A percentile compares a stretch with the other conserved stretches of the same genome.
These are phyloP conservation scores for Parsonsia alboflavescens DNA, from an alignment of 257 asterid genomes.

Conservation along the genomic window DNA sequence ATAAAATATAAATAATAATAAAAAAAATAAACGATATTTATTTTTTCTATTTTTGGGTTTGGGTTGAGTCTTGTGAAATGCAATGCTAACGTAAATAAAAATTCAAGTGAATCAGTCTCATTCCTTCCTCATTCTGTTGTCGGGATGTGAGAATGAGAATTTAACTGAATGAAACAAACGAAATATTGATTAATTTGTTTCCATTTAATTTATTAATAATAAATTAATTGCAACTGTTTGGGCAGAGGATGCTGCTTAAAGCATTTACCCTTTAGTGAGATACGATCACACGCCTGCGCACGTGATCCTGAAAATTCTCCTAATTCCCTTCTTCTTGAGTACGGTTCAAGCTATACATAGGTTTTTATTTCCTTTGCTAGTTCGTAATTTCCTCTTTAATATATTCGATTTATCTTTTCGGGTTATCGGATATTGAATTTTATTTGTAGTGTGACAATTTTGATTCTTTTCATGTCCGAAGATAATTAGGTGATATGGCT, in stretches of 20 bases:
- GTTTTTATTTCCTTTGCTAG: background rate
- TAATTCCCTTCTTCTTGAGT: constrained; percentile 18
- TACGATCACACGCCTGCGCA: constrained; percentile 40
- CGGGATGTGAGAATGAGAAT: constrained; percentile 19
- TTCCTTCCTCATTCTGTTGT: constrained; percentile 25
- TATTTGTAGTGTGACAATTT: background rate
- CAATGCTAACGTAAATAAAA: constrained; percentile 28
- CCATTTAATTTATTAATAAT: background rate
- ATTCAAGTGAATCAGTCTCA: constrained; percentile 4
- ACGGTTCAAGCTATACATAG: constrained; percentile 23
- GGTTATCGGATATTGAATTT: background rate
- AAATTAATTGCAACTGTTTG: background rate
- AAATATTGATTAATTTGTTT: no score
- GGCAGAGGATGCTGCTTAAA: constrained; percentile 90
- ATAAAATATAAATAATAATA: background rate
- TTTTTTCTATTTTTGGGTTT: no score
- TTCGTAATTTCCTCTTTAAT: background rate
- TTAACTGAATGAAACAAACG: background rate
- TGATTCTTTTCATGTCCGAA: no score
- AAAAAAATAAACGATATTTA: no score
- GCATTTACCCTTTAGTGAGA: constrained; percentile 54
- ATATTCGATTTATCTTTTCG: background rate
- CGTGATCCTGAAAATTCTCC: constrained; percentile 36
- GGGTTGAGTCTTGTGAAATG: constrained; percentile 19
- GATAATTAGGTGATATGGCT: no score